These are phyloP conservation scores for Tetrapyrgos nigripes DNA, from an alignment of 1,284 basidiomycete genomes.

Conservation along the genomic window DNA sequence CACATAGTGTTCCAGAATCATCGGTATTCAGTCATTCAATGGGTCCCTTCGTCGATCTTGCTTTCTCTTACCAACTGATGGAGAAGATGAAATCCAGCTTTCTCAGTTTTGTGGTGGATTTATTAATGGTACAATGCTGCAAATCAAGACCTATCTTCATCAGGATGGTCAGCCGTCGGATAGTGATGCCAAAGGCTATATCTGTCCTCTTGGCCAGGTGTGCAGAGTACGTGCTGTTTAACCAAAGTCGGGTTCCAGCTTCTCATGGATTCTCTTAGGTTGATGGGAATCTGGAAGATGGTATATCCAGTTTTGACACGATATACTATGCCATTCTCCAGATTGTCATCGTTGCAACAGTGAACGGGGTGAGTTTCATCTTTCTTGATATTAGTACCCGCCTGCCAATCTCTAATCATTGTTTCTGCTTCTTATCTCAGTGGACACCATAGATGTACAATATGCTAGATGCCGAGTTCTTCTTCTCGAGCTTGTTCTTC, in stretches of 20 bases:
- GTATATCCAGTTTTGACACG: conserved; percentile 91
- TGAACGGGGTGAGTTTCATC: conserved; percentile 65
- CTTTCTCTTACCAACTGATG: conserved; percentile 59
- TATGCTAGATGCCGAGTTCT: conserved; percentile 93
- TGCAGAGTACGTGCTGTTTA: conserved; percentile 61
- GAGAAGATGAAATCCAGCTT: conserved; percentile 54
- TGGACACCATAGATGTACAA: conserved; percentile 88
- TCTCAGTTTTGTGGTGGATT: conserved; percentile 81
- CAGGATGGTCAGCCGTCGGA: conserved; percentile 39
- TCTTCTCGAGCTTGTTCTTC: conserved; percentile 88
- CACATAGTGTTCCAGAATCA: conserved; percentile 60
- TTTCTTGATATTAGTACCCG: no score
- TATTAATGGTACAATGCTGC: conserved; percentile 63
- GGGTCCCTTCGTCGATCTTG: conserved; percentile 81
- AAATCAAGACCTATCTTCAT: conserved; percentile 53
- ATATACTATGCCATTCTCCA: conserved; percentile 87
- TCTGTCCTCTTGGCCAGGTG: conserved; percentile 83
- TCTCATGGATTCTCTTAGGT: no score
- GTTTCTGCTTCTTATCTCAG: no score
- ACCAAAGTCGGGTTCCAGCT: conserved; percentile 29
- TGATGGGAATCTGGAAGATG: no score
- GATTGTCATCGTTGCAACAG: conserved; percentile 86
- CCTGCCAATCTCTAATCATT: no score
- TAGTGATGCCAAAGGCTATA: conserved; percentile 69
- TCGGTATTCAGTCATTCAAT: conserved; percentile 90